Evolutionary conservation across 768 basidiomycete species (phyloP), one percentile per base, ranked within the genome.

Genomic region (Pleurotus giganteus): DNA sequence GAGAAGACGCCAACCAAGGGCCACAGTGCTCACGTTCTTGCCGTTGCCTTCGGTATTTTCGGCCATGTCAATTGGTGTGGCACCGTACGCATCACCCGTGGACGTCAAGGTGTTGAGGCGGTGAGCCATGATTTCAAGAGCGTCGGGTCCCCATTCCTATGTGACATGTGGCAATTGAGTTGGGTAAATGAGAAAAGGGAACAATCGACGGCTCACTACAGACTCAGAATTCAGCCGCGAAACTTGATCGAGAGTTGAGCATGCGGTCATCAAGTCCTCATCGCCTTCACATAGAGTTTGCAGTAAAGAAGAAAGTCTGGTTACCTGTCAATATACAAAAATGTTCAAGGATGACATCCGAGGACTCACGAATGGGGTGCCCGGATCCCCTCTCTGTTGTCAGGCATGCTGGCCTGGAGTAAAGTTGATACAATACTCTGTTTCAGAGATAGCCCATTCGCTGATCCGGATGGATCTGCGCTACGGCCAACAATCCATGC

Each of bases 1-100:
- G 11, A 85, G 68, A 37, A 74, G 53, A 47, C 72, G 72, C 88
- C 89, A 91, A 19, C 87, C 89, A 6, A 60, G 56, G 1, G 70
- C 47, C 34, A 47, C 53, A 4, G 36, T 56, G 27, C 56, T 31
- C 13, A 32, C 9, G 11, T 23, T 8, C 12, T 7, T 17, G 12
- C 31, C 42, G 36, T 23, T n/a, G 17, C 9, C 19, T n/a, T n/a
- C 36, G 24, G 17, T 21, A n/a, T 31, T 41, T 5, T 39, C 34
- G 36, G 41, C 27, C 27, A 46, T 27, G 15, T 27, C 4, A 41
- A 39, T 52, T 12, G 50, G 8, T 37, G 47, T 42, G 29, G 58
- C 11, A 24, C 57, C 60, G 4, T 59, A 54, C 23, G 52, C 11
- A 13, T 47, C 43, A 36, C 60, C 55, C 36, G 57, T 42, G 3